Percentiles rank a stretch among this genome's conserved stretches.
These are phyloP conservation scores for Tardiomyces blankii DNA, from an alignment of 1,139 yeast species.

Conservation along the genomic window DNA sequence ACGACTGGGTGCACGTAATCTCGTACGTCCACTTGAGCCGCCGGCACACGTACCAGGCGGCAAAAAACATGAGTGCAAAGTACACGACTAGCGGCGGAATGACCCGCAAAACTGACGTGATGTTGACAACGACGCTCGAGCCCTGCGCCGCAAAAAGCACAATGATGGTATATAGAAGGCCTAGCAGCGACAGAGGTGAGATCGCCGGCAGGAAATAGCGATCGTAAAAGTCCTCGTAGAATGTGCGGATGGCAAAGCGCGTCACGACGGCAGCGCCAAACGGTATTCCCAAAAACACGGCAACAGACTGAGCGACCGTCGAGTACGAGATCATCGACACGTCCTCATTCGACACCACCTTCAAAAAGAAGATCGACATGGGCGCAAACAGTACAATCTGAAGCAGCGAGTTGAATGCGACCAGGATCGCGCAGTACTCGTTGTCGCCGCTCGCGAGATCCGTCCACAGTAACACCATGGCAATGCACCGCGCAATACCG, in stretches of 20 bases:
- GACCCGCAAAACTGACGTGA: conserved; percentile 41
- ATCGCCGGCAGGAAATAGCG: conserved; percentile 30
- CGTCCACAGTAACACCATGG: conserved; percentile 57
- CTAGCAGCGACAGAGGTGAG: conserved; percentile 42
- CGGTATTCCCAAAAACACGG: conserved; percentile 46
- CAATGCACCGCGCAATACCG: conserved; percentile 52
- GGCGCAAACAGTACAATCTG: conserved; percentile 50
- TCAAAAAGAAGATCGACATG: conserved; percentile 34
- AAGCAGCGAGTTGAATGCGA: conserved; percentile 39
- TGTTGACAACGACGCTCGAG: conserved; percentile 36
- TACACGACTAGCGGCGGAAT: conserved; percentile 41
- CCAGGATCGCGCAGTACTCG: conserved; percentile 42
- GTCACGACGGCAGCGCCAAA: conserved; percentile 36
- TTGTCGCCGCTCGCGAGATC: conserved; percentile 44
- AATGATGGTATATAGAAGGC: conserved; percentile 41
- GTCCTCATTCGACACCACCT: conserved; percentile 9
- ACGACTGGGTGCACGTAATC: conserved; percentile 39
- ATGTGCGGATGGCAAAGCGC: conserved; percentile 24
- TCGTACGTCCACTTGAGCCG: conserved; percentile 31
- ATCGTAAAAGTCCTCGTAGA: conserved; percentile 27
- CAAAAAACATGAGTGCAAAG: conserved; percentile 40
- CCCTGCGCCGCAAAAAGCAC: conserved; percentile 47
- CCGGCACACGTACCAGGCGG: conserved; percentile 25
- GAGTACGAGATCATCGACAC: conserved; percentile 21
- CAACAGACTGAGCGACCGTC: conserved; percentile 41